Evolutionary conservation across 2,329 filamentous ascomycete species (phyloP).

Genomic region (Xylaria digitata): DNA sequence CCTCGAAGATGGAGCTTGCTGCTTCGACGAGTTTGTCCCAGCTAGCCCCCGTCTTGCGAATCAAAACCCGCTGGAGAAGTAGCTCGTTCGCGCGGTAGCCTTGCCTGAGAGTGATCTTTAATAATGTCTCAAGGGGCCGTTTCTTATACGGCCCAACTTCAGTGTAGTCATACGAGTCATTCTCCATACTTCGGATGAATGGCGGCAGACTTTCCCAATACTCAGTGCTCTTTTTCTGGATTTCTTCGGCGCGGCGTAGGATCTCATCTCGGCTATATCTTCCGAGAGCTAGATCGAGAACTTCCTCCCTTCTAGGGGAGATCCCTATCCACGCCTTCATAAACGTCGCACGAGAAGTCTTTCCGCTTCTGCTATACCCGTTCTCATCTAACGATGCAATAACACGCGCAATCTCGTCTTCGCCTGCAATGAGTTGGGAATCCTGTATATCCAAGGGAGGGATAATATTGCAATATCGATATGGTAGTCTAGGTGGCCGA

Average conservation of each 20-base stretch:
- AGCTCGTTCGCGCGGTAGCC: constrained; percentile 47
- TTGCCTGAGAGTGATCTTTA: constrained; percentile 42
- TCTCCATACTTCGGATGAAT: constrained; percentile 43
- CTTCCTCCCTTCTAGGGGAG: constrained; percentile 49
- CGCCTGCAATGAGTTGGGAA: constrained; percentile 44
- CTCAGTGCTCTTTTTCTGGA: constrained; percentile 41
- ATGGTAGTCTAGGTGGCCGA: constrained; percentile 50
- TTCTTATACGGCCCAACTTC: constrained; percentile 29
- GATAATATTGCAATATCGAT: constrained; percentile 50
- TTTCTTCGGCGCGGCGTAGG: constrained; percentile 42
- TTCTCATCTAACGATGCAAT: constrained; percentile 46
- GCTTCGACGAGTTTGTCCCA: constrained; percentile 49
- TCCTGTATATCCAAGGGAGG: constrained; percentile 49
- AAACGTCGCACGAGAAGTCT: constrained; percentile 44
- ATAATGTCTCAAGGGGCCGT: constrained; percentile 44
- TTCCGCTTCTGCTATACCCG: constrained; percentile 46
- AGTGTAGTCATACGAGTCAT: constrained; percentile 39
- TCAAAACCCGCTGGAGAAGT: constrained; percentile 51
- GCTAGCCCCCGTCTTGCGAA: constrained; percentile 50
- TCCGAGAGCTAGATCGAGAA: constrained; percentile 51
- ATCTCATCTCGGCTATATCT: constrained; percentile 50
- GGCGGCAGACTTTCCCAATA: constrained; percentile 46
- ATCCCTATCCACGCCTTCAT: constrained; percentile 45
- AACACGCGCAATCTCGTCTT: constrained; percentile 44
- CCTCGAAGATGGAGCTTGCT: constrained; percentile 49